These are phyloP conservation scores for Zymoseptoria tritici DNA, from an alignment of 2,329 filamentous ascomycete genomes.

Conservation along the genomic window DNA sequence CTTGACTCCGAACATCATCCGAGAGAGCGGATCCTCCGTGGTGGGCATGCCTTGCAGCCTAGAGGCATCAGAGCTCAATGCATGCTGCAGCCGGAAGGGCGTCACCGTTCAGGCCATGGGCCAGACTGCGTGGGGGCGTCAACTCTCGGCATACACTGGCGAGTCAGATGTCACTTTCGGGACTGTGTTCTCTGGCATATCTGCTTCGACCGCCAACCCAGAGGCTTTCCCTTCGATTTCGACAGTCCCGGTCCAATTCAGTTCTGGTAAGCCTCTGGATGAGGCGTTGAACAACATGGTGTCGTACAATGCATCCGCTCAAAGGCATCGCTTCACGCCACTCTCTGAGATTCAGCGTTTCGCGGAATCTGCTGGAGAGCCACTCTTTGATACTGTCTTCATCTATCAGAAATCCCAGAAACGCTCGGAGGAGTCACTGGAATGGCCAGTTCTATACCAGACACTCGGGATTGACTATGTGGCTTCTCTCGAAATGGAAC, in stretches of 20 bases:
- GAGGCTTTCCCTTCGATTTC: constrained; percentile 72
- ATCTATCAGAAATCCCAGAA: constrained; percentile 61
- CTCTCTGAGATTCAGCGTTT: constrained; percentile 65
- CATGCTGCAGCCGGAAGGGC: constrained; percentile 49
- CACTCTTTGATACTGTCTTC: constrained; percentile 77
- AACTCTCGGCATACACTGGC: constrained; percentile 70
- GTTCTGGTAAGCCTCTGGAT: constrained; percentile 47
- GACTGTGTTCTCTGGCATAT: constrained; percentile 69
- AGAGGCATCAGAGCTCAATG: constrained; percentile 45
- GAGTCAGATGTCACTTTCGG: constrained; percentile 71
- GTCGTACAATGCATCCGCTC: constrained; percentile 54
- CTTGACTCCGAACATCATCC: constrained; percentile 54
- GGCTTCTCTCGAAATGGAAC: constrained; percentile 72
- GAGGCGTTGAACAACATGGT: constrained; percentile 58
- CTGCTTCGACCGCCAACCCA: constrained; percentile 49
- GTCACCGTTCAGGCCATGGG: constrained; percentile 69
- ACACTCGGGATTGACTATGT: constrained; percentile 67
- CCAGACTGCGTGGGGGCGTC: constrained; percentile 68
- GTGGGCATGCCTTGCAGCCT: constrained; percentile 33
- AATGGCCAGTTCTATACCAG: constrained; percentile 59
- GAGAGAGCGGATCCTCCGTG: constrained; percentile 30
- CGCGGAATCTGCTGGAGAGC: constrained; percentile 56
- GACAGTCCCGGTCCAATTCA: constrained; percentile 66
- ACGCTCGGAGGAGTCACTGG: constrained; percentile 16
- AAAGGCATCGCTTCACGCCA: constrained; percentile 64